Conservation (phyloP, 441 rosid species). For the Aquilaria agallochum region DNA sequence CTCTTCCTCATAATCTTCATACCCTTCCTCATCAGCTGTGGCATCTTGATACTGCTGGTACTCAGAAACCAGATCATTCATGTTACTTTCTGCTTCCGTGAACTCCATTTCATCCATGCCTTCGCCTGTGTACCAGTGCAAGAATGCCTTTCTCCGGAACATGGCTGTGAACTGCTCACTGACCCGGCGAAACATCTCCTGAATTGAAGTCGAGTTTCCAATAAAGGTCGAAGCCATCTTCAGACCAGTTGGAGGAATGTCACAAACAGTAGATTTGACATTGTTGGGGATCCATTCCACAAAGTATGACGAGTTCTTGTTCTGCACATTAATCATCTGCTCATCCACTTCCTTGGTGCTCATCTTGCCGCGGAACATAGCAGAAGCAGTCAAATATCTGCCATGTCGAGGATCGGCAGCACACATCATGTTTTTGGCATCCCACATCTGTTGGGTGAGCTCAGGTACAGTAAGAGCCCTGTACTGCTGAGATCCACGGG, state of each 20-base stretch:
- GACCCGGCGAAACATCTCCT: conserved; percentile 59
- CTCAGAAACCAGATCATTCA: conserved; percentile 62
- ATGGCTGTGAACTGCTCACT: conserved; percentile 63
- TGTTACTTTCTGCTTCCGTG: conserved; percentile 65
- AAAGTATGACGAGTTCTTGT: conserved; percentile 69
- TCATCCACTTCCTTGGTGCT: conserved; percentile 70
- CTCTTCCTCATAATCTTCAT: conserved; percentile 45
- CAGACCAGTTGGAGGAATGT: conserved; percentile 59
- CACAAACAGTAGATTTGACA: conserved; percentile 63
- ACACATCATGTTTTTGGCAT: conserved; percentile 68
- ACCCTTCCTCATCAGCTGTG: conserved; percentile 53
- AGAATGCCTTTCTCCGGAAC: conserved; percentile 66
- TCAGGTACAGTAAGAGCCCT: conserved; percentile 62
- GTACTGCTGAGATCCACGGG: conserved; percentile 70
- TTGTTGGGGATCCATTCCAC: conserved; percentile 76
- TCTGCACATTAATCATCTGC: conserved; percentile 66
- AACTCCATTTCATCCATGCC: conserved; percentile 75
- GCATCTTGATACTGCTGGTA: conserved; percentile 69
- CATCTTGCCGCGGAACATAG: conserved; percentile 73
- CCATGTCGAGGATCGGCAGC: conserved; percentile 72
- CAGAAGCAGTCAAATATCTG: conserved; percentile 62
- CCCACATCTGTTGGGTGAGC: conserved; percentile 74
- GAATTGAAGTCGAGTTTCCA: conserved; percentile 59
- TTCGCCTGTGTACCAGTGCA: conserved; percentile 66
- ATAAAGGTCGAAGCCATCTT: conserved; percentile 62